Evolutionary conservation across 352 stramenopile species (phyloP).

Genomic region (Globisporangium takayamanum): DNA sequence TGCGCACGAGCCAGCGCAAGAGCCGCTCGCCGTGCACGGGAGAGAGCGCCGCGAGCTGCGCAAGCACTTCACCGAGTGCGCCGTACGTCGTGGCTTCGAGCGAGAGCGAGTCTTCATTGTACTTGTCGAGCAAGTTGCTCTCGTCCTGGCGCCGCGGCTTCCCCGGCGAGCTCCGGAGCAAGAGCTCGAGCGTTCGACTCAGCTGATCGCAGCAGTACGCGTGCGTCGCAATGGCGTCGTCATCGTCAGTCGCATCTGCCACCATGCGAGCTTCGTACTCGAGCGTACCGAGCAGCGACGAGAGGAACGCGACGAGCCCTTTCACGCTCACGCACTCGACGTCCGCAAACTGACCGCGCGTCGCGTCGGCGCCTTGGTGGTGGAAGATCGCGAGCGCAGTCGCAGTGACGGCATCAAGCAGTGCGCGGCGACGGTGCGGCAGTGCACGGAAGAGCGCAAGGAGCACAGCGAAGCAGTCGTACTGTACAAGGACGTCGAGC

Average conservation of each 20-base stretch:
- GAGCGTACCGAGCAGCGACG: slow-evolving; percentile 33
- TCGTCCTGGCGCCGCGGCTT: slow-evolving; percentile 27
- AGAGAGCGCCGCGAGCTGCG: slow-evolving; percentile 49
- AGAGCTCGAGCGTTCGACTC: slow-evolving; percentile 39
- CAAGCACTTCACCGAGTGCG: slow-evolving; percentile 55
- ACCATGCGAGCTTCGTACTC: slow-evolving; percentile 18
- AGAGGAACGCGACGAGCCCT: slow-evolving; percentile 47
- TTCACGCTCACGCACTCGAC: slow-evolving; percentile 51
- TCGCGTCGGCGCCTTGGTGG: slow-evolving; percentile 33
- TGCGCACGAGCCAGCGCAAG: slow-evolving; percentile 59
- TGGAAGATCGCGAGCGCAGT: slow-evolving; percentile 62
- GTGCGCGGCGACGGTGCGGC: slow-evolving; percentile 19
- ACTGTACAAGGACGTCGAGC: slow-evolving; percentile 51
- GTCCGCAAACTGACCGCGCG: slow-evolving; percentile 11
- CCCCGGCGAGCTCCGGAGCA: slow-evolving; percentile 50
- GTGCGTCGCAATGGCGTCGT: slow-evolving; percentile 21
- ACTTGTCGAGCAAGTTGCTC: slow-evolving; percentile 61
- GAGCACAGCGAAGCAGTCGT: slow-evolving; percentile 54
- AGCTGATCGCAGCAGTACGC: slow-evolving; percentile 34
- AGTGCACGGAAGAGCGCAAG: slow-evolving; percentile 46
- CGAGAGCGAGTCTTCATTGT: slow-evolving; percentile 49
- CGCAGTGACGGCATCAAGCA: slow-evolving; percentile 29
- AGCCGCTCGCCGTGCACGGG: slow-evolving; percentile 56
- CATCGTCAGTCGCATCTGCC: slow-evolving; percentile 26
- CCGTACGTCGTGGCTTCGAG: slow-evolving; percentile 59